Percentiles rank a stretch among this genome's conserved stretches.
Evolutionary conservation across 371 early-diverging fungal genomes (phyloP).

Genomic region (Mucor saturninus): DNA sequence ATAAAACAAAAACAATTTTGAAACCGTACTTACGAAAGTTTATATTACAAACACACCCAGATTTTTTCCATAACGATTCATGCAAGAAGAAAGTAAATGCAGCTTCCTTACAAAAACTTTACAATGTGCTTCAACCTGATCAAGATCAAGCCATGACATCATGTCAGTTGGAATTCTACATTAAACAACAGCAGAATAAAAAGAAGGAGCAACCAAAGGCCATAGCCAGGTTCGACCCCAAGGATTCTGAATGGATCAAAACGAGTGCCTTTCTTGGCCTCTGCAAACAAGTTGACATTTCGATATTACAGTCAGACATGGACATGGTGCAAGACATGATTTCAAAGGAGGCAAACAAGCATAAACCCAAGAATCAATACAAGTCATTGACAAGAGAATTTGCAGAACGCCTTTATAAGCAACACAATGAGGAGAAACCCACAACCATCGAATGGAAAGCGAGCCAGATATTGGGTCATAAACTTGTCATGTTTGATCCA

Average conservation of each 20-base stretch:
- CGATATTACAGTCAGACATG: slow-evolving; percentile 29
- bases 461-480: slow-evolving; percentile 26
- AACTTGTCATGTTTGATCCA: slow-evolving; percentile 33
- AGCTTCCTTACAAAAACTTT: slow-evolving; percentile 37
- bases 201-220: slow-evolving; percentile 5
- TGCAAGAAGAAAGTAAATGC: slow-evolving; percentile 40
- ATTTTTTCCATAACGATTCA: slow-evolving; percentile 40
- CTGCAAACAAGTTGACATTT: slow-evolving; percentile 32
- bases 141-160: neutral
- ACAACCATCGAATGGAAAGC: neutral
- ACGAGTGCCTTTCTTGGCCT: slow-evolving; percentile 30
- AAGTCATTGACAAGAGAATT: slow-evolving; percentile 36
- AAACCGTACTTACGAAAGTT: slow-evolving; percentile 48
- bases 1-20: slow-evolving; percentile 20
- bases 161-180: slow-evolving; percentile 15
- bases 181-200: slow-evolving; percentile 15
- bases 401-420: slow-evolving; percentile 39
- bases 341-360: slow-evolving; percentile 4
- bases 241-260: slow-evolving; percentile 34
- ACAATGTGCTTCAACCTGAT: slow-evolving; percentile 21
- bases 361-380: neutral
- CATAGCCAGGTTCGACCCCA: slow-evolving; percentile 9
- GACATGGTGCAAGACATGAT: slow-evolving; percentile 33
- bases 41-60: slow-evolving; percentile 48
- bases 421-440: neutral